Base-by-base conservation (phyloP, 1,284 basidiomycete genomes). In the Ustilago cynodontis region DNA sequence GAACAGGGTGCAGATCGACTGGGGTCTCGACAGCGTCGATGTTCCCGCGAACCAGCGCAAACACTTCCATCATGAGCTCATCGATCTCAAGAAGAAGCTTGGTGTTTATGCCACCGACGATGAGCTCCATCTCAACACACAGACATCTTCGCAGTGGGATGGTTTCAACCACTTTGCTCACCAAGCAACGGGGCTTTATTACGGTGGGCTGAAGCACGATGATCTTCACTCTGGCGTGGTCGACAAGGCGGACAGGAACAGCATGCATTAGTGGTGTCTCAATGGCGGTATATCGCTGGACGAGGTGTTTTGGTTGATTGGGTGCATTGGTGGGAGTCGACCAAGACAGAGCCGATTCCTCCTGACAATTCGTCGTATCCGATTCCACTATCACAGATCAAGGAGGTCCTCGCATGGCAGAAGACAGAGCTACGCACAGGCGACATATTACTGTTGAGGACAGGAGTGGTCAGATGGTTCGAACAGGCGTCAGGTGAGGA, bases 261-360 rank as follows among this genome's bases (percentile, higher is more conserved):
- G 67, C 50, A 75, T 75, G 67, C 67, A 76, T 53, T 45, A 53
- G 18, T 71, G 73, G 73, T 68, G 73, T 24, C 47, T 71, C 18
- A 63, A 54, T 20, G 73, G 69, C 16, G 73, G 65, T 1, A 71
- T 1, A 71, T 76, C 39, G 73, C 65, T 5, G 73, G 69, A 20
- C 56, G 73, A 16, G 73, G 73, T n/a, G 69, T 71, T 5, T 28
- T 76, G 37, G 73, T 76, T 0, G 73, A 76, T 37, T 76, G 73
- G 73, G 68, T 76, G 33, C 65, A 65, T n/a, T 76, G 73, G 73
- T 76, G 69, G 68, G 73, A 76, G 26, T 60, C 64, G 24, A 76
- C 68, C 10, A 64, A 62, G 33, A 37, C 60, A n/a, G 55, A 65
- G 18, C 65, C 68, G 2, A 28, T 71, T 24, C 73, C 73, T 9